These are phyloP conservation scores for Suillus occidentalis DNA, from an alignment of 768 basidiomycete genomes.

Conservation along the genomic window DNA sequence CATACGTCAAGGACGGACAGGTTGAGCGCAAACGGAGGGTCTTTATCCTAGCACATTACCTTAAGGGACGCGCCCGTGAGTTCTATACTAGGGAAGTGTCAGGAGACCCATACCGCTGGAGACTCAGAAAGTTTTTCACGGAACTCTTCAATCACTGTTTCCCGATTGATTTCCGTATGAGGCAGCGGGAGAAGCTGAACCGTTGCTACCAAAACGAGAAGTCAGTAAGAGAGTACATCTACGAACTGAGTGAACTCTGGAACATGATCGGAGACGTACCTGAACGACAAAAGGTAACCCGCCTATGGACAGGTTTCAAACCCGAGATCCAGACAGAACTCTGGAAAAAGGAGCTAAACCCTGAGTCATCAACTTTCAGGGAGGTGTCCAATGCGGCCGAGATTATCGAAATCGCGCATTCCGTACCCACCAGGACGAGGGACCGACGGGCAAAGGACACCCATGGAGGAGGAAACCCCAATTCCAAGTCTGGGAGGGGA, in stretches of 20 bases:
- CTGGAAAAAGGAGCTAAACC: constrained; percentile 30
- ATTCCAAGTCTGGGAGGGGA: no score
- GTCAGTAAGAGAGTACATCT: constrained; percentile 32
- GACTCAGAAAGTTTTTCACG: constrained; percentile 28
- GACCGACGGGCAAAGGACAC: no score
- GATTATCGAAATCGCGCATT: constrained; percentile 31
- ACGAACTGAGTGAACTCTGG: constrained; percentile 35
- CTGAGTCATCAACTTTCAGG: constrained; percentile 22
- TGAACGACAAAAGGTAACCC: constrained; percentile 28
- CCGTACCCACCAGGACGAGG: not conserved
- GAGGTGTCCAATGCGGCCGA: constrained; percentile 30
- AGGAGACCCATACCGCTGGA: constrained; percentile 25
- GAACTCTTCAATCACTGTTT: constrained; percentile 41
- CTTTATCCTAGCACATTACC: constrained; percentile 27
- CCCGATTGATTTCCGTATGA: constrained; percentile 22
- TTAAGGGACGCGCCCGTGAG: constrained; percentile 32
- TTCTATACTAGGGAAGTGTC: constrained; percentile 36
- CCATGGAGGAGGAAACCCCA: no score
- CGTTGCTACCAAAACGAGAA: constrained; percentile 23
- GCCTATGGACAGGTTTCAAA: constrained; percentile 36
- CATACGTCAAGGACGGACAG: constrained; percentile 24
- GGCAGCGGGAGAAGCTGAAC: constrained; percentile 28
- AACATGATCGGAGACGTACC: constrained; percentile 32
- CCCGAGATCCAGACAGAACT: constrained; percentile 27
- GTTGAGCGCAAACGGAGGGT: constrained; percentile 15